Conservation (phyloP, 441 rosid species). For the Gossypium davidsonii region DNA sequence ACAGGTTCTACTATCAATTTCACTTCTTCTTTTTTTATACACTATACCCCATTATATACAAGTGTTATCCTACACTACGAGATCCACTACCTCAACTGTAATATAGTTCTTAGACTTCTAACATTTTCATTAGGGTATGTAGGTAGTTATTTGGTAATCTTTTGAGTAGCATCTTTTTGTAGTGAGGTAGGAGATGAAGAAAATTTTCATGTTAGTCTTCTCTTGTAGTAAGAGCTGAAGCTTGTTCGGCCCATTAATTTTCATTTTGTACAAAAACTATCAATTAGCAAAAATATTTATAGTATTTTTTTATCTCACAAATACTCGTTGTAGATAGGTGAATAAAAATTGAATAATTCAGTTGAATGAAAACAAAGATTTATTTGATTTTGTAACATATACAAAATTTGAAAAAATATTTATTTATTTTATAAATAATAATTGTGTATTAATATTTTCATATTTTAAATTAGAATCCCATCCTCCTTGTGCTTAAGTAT, state of each 20-base stretch:
- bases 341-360: no score
- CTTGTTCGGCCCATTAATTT: conserved; percentile 4
- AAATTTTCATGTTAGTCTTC: neutral
- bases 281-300: neutral
- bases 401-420: neutral
- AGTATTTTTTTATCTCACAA: neutral
- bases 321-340: neutral
- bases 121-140: conserved; percentile 25
- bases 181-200: conserved; percentile 17
- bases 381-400: no score
- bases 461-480: neutral
- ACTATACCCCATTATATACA: conserved; percentile 1
- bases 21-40: neutral
- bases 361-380: neutral
- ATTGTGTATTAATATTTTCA: neutral
- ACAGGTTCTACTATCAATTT: neutral
- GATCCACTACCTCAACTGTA: conserved; percentile 29
- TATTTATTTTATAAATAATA: no score
- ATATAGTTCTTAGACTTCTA: conserved; percentile 28
- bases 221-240: conserved; percentile 2
- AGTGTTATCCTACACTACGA: conserved; percentile 11
- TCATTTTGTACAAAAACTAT: conserved; percentile 14
- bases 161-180: neutral
- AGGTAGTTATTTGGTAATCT: conserved; percentile 11
- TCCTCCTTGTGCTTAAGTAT: neutral